A percentile compares a stretch with the other conserved stretches of the same genome.
Evolutionary conservation across 805 yeast genomes (phyloP).

Genomic region (Komagataella pastoris): DNA sequence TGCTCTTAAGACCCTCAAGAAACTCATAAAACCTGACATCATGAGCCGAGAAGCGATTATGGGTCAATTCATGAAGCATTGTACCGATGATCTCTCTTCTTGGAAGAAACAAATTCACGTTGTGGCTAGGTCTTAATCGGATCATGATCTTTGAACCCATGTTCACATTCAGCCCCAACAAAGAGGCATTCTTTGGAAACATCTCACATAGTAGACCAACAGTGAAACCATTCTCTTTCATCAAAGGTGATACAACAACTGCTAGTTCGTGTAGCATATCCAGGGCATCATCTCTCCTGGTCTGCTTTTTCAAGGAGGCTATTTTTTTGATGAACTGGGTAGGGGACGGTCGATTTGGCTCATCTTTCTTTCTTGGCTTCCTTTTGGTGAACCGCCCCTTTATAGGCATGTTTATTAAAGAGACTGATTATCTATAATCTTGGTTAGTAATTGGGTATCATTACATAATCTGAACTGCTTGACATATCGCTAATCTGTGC

Average conservation of each 20-base stretch:
- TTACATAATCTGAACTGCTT: no score
- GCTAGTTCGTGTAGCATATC: slow-evolving; percentile 59
- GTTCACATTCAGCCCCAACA: slow-evolving; percentile 78
- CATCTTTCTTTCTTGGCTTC: slow-evolving; percentile 3
- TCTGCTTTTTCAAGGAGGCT: slow-evolving; percentile 34
- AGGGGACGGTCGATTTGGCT: slow-evolving; percentile 16
- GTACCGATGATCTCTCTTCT: slow-evolving; percentile 63
- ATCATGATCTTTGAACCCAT: slow-evolving; percentile 60
- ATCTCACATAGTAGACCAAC: slow-evolving; percentile 69
- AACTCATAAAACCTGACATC: slow-evolving; percentile 54
- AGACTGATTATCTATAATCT: no score
- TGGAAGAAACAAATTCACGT: slow-evolving; percentile 42
- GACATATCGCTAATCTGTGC: not conserved
- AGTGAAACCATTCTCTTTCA: slow-evolving; percentile 50
- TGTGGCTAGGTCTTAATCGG: slow-evolving; percentile 48
- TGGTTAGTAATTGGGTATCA: not conserved
- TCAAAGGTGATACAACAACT: slow-evolving; percentile 60
- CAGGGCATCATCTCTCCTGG: slow-evolving; percentile 33
- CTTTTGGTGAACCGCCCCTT: slow-evolving; percentile 8
- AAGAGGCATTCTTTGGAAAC: slow-evolving; percentile 50
- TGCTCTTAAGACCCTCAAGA: slow-evolving; percentile 44
- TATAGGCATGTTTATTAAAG: slow-evolving; percentile 10
- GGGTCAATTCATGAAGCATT: slow-evolving; percentile 79
- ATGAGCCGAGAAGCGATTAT: slow-evolving; percentile 72
- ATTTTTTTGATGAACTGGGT: slow-evolving; percentile 16